Base-by-base conservation (phyloP, 768 basidiomycete genomes). In the Suillus ampliporus region DNA sequence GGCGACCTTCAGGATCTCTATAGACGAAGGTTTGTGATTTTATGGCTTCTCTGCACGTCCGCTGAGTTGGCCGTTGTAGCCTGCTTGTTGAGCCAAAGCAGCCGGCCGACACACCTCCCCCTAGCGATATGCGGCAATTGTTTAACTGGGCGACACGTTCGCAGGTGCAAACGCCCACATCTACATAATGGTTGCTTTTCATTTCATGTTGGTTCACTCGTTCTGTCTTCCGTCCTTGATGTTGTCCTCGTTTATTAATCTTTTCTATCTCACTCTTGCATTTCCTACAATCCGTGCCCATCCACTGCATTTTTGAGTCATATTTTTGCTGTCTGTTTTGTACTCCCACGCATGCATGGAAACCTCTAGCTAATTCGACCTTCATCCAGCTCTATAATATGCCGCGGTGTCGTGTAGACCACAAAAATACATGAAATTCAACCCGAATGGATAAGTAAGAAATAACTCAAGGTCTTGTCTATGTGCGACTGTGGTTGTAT, bases 1-100 rank as follows among this genome's bases (percentile, higher is more conserved):
- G 91, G 90, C n/a, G 92, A 94, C 74, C 79, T 93, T 58, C 88
- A 93, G 69, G 93, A 94, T 72, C 80, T 95, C 38, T 94, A 95
- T 69, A 87, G 92, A 65, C 86, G 93, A 71, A 94, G 92, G 92
- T 91, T 68, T 43, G 85, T 73, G 47, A 26, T 8, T 17, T 28
- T 15, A 13, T 52, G 28, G 19, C 38, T 34, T 54, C 35, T n/a
- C 19, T 37, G 10, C 6, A 43, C 7, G 50, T 48, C 28, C n/a
- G 19, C 50, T 65, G 40, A 61, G 61, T 19, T 23, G 48, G 43
- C 26, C 61, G 57, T 48, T 64, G 37, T 57, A 93, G 92, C 80
- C 81, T 94, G 59, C 82, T 93, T 63, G 89, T 95, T 62, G 92
- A 94, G 73, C 93, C 92, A 52, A 90, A 85, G 71, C 91, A 93